Base-by-base conservation (phyloP, 2,329 filamentous ascomycete genomes). In the Chalaropsis ovoidea region DNA sequence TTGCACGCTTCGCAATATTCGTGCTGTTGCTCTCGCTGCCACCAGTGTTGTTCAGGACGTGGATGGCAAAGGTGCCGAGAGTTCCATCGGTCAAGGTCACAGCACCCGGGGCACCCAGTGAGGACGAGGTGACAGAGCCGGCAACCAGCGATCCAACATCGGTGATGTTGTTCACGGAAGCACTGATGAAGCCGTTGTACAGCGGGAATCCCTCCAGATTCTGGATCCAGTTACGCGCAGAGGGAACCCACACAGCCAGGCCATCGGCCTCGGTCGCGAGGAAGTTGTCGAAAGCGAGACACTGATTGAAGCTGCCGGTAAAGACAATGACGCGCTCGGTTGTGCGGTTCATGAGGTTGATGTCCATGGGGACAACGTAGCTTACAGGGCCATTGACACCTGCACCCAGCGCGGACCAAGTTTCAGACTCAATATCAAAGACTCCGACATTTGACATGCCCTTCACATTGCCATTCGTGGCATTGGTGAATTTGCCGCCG, bases 171-270 rank as follows among this genome's bases (percentile, higher is more conserved):
- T 89, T 81, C 47, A 86, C 79, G 6, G 81, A 80, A 0, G 89
- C 82, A 19, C 86, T 88, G 58, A 99, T 80, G 65, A 85, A 77
- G 45, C 94, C 95, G 67, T 81, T 80, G 70, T 95, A 82, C 6
- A 82, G 79, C 65, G 89, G 85, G 7, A 82, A 76, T 6, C 83
- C 77, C 43, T 85, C 75, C 19, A 96, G 77, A 70, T 95, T 94
- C 72, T 90, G 85, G 17, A 99, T 79, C 94, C 94, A 99, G 73
- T 94, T 94, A 67, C 80, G 81, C 68, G 82, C 80, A 2, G 91
- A 95, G 2, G 89, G 89, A 7, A 97, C 87, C 94, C 94, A 99
- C 45, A 97, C 80, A 15, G 90, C 93, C 71, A 99, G 90, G 1
- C 92, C 91, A 62, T 84, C 76, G 0, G 86, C 88, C 8, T 81